phyloP scores from a whole-genome alignment of 2,329 filamentous ascomycete genomes.

The Cytospora leucostoma region DNA sequence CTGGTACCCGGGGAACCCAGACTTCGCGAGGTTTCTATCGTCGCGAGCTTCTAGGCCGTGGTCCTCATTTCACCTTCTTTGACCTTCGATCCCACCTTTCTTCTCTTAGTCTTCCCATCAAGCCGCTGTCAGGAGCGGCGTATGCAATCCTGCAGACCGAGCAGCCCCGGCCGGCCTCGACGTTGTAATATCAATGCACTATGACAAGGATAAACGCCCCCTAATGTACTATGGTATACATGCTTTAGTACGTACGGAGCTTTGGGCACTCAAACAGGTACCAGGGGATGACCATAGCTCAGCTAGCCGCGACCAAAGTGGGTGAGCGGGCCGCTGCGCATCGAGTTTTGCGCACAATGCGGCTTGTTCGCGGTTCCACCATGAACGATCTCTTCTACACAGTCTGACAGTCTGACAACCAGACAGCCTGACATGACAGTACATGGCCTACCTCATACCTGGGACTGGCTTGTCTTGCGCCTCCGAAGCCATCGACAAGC shows the following conservation, averaged over 20 bases:
- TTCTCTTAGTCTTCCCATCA: slow-evolving; percentile 5
- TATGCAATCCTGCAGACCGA: slow-evolving; percentile 19
- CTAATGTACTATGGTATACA: no score
- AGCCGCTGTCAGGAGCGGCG: slow-evolving; percentile 18
- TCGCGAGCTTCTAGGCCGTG: slow-evolving; percentile 6
- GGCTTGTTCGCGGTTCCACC: slow-evolving; percentile 14
- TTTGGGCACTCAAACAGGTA: slow-evolving; percentile 1
- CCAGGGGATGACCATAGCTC: slow-evolving; percentile 14
- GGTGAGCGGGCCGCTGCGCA: slow-evolving; percentile 17
- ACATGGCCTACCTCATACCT: not conserved
- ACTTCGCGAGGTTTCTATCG: not conserved
- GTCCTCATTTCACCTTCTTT: not conserved
- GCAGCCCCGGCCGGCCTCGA: not conserved
- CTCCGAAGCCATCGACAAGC: not conserved
- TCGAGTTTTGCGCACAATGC: slow-evolving; percentile 22
- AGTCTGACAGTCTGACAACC: not conserved
- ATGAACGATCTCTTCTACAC: slow-evolving; percentile 5
- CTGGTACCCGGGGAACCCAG: no score
- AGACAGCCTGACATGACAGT: not conserved
- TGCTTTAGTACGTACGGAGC: no score
- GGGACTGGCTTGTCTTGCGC: not conserved
- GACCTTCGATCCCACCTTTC: not conserved
- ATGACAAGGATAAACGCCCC: slow-evolving; percentile 12
- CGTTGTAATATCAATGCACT: slow-evolving; percentile 20
- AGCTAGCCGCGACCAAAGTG: slow-evolving; percentile 8